Base-by-base conservation (phyloP, 805 yeast species). In the Saturnispora galanensis region DNA sequence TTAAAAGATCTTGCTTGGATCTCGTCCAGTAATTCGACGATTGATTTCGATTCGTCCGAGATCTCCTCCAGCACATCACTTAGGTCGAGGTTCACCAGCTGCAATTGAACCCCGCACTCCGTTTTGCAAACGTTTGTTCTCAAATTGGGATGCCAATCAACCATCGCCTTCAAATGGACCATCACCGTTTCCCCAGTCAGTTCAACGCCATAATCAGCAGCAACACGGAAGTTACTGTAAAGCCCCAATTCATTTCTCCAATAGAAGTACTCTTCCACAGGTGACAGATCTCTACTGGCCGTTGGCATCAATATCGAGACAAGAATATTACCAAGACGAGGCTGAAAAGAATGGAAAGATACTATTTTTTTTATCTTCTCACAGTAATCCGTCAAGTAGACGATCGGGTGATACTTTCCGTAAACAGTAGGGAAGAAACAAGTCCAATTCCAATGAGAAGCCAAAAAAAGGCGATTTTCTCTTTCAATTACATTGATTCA, bases 51-150 rank as follows among this genome's bases (percentile, higher is more conserved):
- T 4, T 41, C 42, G 17, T 49, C 49, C 7, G 49, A 42, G 13
- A 47, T 35, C 10, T 52, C 41, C 26, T 54, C 55, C 3, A 56
- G 39, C 10, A 55, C 51, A 41, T 51, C 55, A 10, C 40, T 36
- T 5, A 55, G 26, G 8, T 31, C 38, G 10, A 43, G 29, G 3
- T 30, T 16, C 7, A 43, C 47, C 32, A 44, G 31, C 12, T 45
- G 10, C 32, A 39, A 11, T 13, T 32, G 28, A 11, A 21, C 16
- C 6, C 33, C 35, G 10, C 12, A 35, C 6, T 31, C 33, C 7
- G 29, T 17, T 28, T n/a, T 8, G 16, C 13, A 17, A 6, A 44
- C 40, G 31, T 44, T 44, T 10, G 36, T 21, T 8, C 37, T 18
- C 15, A 44, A 21, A 32, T 44, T 39, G 5, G 41, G 34, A 39